Percentiles rank a stretch among this genome's conserved stretches.
phyloP scores from a whole-genome alignment of 2,329 filamentous ascomycete genomes.

The Xylogone sp. region DNA sequence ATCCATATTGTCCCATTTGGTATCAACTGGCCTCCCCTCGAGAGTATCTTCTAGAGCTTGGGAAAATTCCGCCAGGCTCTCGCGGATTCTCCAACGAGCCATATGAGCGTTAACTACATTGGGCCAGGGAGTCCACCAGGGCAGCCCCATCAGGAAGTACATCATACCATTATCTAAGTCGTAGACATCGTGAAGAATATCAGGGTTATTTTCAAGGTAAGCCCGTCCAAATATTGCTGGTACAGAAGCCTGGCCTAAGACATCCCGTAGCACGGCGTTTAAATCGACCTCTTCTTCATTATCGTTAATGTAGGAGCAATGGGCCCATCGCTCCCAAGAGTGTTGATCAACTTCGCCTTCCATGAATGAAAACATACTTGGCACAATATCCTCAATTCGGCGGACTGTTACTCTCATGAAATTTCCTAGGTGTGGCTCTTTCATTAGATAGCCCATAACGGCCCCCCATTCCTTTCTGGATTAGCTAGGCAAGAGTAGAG shows the following conservation, averaged over 20 bases:
- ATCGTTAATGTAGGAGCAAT: constrained; percentile 37
- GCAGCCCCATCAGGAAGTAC: constrained; percentile 49
- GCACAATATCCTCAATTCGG: constrained; percentile 40
- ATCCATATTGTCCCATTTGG: constrained; percentile 42
- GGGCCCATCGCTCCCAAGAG: constrained; percentile 55
- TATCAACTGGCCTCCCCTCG: constrained; percentile 34
- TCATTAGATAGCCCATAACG: constrained; percentile 35
- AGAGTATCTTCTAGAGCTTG: constrained; percentile 37
- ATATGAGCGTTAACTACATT: constrained; percentile 43
- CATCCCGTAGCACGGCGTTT: constrained; percentile 50
- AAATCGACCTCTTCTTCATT: constrained; percentile 48
- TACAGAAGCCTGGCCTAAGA: constrained; percentile 47
- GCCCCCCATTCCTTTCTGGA: constrained; percentile 27
- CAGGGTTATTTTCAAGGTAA: constrained; percentile 47
- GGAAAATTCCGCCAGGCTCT: constrained; percentile 37
- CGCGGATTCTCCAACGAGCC: constrained; percentile 37
- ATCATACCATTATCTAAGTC: constrained; percentile 50
- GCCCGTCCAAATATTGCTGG: constrained; percentile 48
- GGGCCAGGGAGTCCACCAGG: constrained; percentile 51
- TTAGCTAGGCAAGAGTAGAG: constrained; percentile 34
- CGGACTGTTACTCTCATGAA: constrained; percentile 33
- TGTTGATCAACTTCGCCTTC: constrained; percentile 57
- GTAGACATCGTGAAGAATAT: constrained; percentile 51
- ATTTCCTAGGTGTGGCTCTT: constrained; percentile 40
- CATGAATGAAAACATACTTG: constrained; percentile 56